These are phyloP conservation scores for Lineolata rhizophorae DNA, from an alignment of 495 filamentous ascomycete genomes.

Conservation along the genomic window DNA sequence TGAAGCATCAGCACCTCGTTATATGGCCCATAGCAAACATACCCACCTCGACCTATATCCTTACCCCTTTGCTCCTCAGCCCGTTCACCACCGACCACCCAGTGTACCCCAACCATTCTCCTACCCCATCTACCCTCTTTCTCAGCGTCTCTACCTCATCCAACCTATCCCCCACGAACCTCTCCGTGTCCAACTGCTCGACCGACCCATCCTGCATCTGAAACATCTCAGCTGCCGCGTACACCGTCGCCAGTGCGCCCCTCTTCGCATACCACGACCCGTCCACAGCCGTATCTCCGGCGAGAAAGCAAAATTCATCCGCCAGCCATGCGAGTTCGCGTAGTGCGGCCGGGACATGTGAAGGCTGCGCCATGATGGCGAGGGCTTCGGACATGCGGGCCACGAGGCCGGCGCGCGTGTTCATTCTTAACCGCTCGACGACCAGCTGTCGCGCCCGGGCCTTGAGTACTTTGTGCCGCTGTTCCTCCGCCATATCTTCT, in stretches of 20 bases:
- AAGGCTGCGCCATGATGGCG: constrained; percentile 64
- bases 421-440: constrained; percentile 51
- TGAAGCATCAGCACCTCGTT: too few relatives aligned
- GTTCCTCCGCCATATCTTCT: constrained; percentile 6
- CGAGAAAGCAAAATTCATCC: constrained; percentile 71
- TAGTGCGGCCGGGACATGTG: constrained; percentile 53
- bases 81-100: constrained; percentile 29
- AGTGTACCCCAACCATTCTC: constrained; percentile 60
- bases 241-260: constrained; percentile 51
- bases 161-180: constrained; percentile 57
- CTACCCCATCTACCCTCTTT: constrained; percentile 32
- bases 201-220: constrained; percentile 69
- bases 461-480: constrained; percentile 19
- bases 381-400: constrained; percentile 75
- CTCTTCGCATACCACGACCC: constrained; percentile 82
- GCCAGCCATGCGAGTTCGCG: constrained; percentile 57
- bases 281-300: constrained; percentile 66
- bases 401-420: constrained; percentile 33
- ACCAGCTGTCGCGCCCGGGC: constrained; percentile 40
- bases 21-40: background rate
- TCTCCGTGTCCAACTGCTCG: constrained; percentile 47
- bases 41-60: constrained; percentile 12
- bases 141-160: constrained; percentile 41
- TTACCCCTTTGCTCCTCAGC: constrained; percentile 19
- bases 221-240: constrained; percentile 60